Base-by-base conservation (phyloP, 495 filamentous ascomycete genomes). In the Penicillium coprophilum region DNA sequence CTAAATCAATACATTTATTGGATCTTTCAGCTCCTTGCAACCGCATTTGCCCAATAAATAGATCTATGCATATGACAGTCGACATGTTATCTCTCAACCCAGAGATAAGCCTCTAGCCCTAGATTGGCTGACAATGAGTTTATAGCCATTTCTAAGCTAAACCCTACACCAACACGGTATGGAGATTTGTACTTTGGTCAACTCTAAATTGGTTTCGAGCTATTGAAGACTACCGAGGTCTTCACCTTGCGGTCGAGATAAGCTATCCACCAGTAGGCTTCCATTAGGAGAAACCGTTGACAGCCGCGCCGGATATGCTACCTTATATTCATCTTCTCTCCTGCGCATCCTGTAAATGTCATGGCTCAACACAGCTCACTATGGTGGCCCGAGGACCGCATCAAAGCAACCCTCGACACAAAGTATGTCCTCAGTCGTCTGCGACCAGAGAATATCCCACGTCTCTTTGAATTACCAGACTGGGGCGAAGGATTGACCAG, bases 401-500 rank as follows among this genome's bases (percentile, higher is more conserved):
- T 95, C 67, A 82, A 89, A 50, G 71, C 82, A 50, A 89, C 87
- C 31, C 84, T 96, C 56, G 87, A 82, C 32, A 77, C 81, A 39
- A 79, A 85, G 46, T 94, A 86, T 62, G 81, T 95, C 56, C 75
- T 84, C 56, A 80, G 79, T 36, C 84, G 87, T 51, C 77, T 91
- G 19, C 76, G 81, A n/a, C 81, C 84, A 12, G 79, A 85, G 13
- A 83, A 87, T 67, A 79, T 86, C 55, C 71, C 80, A 30, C 79
- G 80, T 24, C 76, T 97, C 15, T 85, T 94, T 64, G 76, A 80
- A 44, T 85, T 85, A 0, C 72, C 92, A 34, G 81, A 81, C 17
- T 96, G 94, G 72, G 92, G 91, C n/a, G 91, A 92, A 64, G 89
- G 87, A 12, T 70, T 97, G 59, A 96, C 92, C 2, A 89, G 91